These are phyloP conservation scores for Leccinum subrobustum DNA, from an alignment of 1,284 basidiomycete species.

Conservation along the genomic window DNA sequence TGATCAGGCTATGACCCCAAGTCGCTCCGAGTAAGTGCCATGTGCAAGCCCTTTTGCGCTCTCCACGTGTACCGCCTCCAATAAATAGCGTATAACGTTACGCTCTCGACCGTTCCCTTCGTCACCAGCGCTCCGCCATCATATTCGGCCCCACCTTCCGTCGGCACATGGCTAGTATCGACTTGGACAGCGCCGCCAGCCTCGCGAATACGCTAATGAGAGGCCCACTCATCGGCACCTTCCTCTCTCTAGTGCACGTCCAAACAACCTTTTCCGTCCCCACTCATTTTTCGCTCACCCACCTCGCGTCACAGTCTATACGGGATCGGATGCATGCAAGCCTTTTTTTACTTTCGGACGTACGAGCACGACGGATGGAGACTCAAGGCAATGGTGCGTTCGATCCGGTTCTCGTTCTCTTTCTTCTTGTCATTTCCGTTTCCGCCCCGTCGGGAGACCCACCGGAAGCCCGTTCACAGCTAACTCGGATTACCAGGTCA, in stretches of 20 bases:
- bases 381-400: conserved; percentile 27
- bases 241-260: conserved; percentile 27
- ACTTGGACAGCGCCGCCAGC: neutral
- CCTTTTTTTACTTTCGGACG: conserved; percentile 30
- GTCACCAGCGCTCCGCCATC: neutral
- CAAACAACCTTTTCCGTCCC: too few relatives aligned
- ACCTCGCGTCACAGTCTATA: conserved; percentile 19
- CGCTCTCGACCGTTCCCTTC: too few relatives aligned
- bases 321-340: conserved; percentile 31
- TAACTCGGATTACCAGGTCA: conserved; percentile 18
- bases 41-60: neutral
- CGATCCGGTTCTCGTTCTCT: neutral
- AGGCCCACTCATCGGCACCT: conserved; percentile 31
- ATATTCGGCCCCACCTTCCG: neutral
- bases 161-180: neutral
- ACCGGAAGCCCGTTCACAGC: neutral
- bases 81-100: neutral
- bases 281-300: neutral
- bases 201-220: conserved; percentile 11
- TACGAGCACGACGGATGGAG: conserved; percentile 17
- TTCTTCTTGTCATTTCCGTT: neutral
- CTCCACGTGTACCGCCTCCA: neutral
- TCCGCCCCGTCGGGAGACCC: neutral
- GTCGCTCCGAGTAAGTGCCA: neutral
- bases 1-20: neutral